Base-by-base conservation (phyloP, 306 rosid species). In the Glycine latifolia region DNA sequence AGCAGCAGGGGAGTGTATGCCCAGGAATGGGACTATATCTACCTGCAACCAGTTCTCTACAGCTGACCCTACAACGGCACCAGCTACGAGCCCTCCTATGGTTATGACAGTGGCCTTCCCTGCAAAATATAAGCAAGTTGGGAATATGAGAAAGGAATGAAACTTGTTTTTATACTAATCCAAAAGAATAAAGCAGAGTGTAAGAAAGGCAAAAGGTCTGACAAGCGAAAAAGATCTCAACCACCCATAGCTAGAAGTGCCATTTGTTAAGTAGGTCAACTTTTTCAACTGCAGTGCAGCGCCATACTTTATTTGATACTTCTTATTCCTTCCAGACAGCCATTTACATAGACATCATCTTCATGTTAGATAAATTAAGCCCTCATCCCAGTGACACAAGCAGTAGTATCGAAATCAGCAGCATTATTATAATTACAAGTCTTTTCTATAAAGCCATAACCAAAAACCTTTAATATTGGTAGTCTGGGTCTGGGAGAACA, bases 1-100 rank as follows among this genome's bases (percentile, higher is more conserved):
- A 60, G 97, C 92, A 77, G 98, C 99, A 84, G 99, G 99, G 77
- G 97, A 93, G 86, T 88, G 94, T 77, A 95, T 83, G 79, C 98
- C 99, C 67, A 95, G 90, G 87, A 95, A 92, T 46, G 99, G 99
- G 83, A 95, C 97, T 75, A 95, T 73, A 85, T 95, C 99, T 37
- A 95, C 99, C 85, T 95, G 99, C 87, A 95, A 87, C 98, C 94
- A 95, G 87, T 82, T 93, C 90, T 95, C 99, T 73, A 95, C 91
- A 10, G 86, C 91, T 71, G 99, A 93, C 43, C 99, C 99, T 73
- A 93, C 97, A 55, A 91, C 96, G 0, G 98, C 99, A 2, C 99
- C 98, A 15, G 92, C 93, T 55, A 92, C 87, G 49, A 95, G 98
- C 78, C 99, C 99, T 66, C 98, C 97, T n/a, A 95, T 71, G 79